Base-by-base conservation (phyloP, 495 filamentous ascomycete genomes). In the Rostrohypoxylon terebratum region DNA sequence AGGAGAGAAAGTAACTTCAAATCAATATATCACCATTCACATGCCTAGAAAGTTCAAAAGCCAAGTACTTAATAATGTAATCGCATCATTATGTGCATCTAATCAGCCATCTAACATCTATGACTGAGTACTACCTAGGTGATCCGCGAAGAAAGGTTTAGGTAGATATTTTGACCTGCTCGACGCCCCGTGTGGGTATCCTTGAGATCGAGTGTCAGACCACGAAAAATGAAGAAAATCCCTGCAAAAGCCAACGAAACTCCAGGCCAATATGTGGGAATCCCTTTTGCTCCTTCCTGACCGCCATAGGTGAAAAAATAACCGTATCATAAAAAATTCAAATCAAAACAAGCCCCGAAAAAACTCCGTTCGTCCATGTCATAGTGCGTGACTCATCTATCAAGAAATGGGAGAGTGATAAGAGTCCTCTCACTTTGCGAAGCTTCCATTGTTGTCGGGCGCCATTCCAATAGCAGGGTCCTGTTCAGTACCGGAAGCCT, bases 321-420 rank as follows among this genome's bases (percentile, higher is more conserved):
- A 33, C 42, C 58, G 21, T 64, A 42, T 45, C 59, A 14, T 20
- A 58, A 40, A 36, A 36, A 33, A 48, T 42, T 31, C 9, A 50
- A 25, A 20, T n/a, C 2, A 20, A 63, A 51, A 42, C 38, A 42
- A 28, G 0, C 28, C 28, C 48, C 59, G 10, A 11, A 45, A 45
- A 38, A 71, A 72, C 63, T 64, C 53, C 67, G 21, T 31, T 33
- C 23, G 10, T 33, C 20, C 28, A 58, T 20, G 20, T 45, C 50
- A 7, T 50, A 54, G 33, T 60, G 50, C 51, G 54, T 51, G 23
- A 45, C 47, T 13, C 25, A 42, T 23, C 20, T 14, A 23, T 47
- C 10, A n/a, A 16, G 14, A 42, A 14, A n/a, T 40, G 14, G 21
- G 13, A 20, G 20, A 53, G n/a, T 13, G 28, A 8, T 18, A 8